Evolutionary conservation across 2,329 filamentous ascomycete species (phyloP), one percentile per base, ranked within the genome.

Genomic region (Talaromyces albobiverticillius): DNA sequence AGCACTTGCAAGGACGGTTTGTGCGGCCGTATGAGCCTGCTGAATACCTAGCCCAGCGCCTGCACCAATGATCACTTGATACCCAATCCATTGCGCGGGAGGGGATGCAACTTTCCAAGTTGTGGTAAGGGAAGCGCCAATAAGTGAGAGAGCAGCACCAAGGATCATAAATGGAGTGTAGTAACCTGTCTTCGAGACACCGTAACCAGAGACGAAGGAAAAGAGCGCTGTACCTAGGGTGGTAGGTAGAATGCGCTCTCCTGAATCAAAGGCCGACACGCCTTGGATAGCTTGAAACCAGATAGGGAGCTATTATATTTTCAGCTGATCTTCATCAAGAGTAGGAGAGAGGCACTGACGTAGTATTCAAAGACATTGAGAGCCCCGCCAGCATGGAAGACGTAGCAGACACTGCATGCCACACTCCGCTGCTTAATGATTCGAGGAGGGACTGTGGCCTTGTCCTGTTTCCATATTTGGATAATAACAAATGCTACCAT

Each of bases 331-430:
- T 6, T 26, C 6, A 29, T 26, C 43, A 29, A 29, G 40, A 25
- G 40, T 20, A 43, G 23, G 18, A 43, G 23, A 20, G 40, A 25
- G 40, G 9, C n/a, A 22, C 23, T 10, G 40, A 43, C 40, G 13
- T 34, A 79, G 60, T 74, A 80, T 4, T 71, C 67, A 22, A 75
- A 61, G 32, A 77, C 62, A 23, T 78, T 70, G 38, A 79, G 67
- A 0, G 73, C 67, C 4, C 70, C 71, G 16, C 73, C 73, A 9
- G 73, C 63, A 53, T 70, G 70, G 52, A 78, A 72, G 3, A 69
- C 65, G 56, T 70, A 74, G 20, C 70, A 56, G 38, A 72, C 71
- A 4, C 71, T 63, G 0, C 69, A 69, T 43, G 66, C 68, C 10
- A 78, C 68, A 14, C 68, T 77, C 11, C 75, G 71, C 46, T 78